Evolutionary conservation across 2,329 filamentous ascomycete species (phyloP), one percentile per base, ranked within the genome.

Genomic region (Cytospora schulzeri): DNA sequence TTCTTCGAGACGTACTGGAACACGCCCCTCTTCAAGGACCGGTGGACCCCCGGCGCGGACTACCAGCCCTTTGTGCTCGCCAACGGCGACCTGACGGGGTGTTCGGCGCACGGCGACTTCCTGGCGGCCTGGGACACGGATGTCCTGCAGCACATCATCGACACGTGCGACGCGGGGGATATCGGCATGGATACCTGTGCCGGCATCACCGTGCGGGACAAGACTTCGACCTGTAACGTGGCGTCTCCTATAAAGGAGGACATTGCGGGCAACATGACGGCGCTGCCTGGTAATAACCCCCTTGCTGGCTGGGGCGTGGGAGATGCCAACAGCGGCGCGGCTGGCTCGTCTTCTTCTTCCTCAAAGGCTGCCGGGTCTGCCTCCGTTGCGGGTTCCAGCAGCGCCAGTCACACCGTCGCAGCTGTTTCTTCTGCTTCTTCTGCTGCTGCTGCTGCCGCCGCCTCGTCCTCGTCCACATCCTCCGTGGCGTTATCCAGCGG

Each of bases 71-170:
- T 91, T 70, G 86, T 91, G 61, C 84, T 91, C 52, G 79, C 88
- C 68, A 88, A 87, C 71, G 89, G 89, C 53, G 89, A 93, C 64
- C 79, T 81, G 24, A 91, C 90, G 14, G 90, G 90, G 63, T 91
- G 85, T 78, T 86, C 85, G 70, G 83, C 83, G 66, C 90, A 92
- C 76, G 89, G 82, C 56, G 90, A 93, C 75, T 92, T 93, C 77
- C 76, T 90, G 68, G 86, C 90, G 67, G 90, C 85, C 19, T 93
- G 91, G 91, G 86, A 92, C 69, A 80, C 84, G 67, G 74, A 79
- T 31, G 81, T 83, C 54, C 85, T 91, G 57, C 87, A 90, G 75
- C 79, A 83, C 66, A 89, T 90, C 68, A 87, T 91, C 69, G 81
- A 90, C 72, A 84, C 79, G 58, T 92, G 91, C 79, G 79, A 87